A percentile compares a stretch with the other conserved stretches of the same genome.
Conservation (phyloP, 371 early-diverging fungal species). For the Fennellomyces sp. region DNA sequence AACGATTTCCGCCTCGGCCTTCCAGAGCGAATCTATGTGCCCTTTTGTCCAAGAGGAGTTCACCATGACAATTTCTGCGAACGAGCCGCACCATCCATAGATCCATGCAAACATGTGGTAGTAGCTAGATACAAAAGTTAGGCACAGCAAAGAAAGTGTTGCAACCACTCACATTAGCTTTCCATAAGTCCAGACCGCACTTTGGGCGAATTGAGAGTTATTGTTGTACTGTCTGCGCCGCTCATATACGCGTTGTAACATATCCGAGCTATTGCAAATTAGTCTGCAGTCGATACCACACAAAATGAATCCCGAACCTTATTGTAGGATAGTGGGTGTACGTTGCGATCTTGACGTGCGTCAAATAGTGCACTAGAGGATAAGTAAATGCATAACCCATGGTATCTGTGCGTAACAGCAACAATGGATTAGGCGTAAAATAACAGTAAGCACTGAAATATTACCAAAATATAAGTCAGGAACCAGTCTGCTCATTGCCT, state of each 20-base stretch:
- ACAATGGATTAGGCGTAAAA: not conserved
- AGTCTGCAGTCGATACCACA: not conserved
- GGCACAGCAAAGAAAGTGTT: not conserved
- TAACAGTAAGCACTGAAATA: not conserved
- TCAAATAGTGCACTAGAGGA: constrained; percentile 75
- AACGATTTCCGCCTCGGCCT: constrained; percentile 66
- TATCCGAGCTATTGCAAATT: constrained; percentile 76
- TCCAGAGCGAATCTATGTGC: constrained; percentile 84
- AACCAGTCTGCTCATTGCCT: constrained; percentile 69
- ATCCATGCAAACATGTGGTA: constrained; percentile 75
- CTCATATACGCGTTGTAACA: constrained; percentile 81
- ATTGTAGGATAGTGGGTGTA: constrained; percentile 97
- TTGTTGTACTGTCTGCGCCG: constrained; percentile 75
- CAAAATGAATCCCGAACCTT: constrained; percentile 46
- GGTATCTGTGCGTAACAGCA: constrained; percentile 64
- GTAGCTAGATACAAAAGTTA: constrained; percentile 59
- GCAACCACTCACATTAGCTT: constrained; percentile 62
- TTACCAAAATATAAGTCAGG: constrained; percentile 89
- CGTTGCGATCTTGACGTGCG: constrained; percentile 69
- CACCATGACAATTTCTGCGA: constrained; percentile 79
- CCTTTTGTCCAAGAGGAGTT: constrained; percentile 96
- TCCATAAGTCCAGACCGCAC: constrained; percentile 55
- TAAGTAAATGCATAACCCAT: constrained; percentile 95
- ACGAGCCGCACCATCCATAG: constrained; percentile 83
- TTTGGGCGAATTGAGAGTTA: constrained; percentile 52